Conservation (phyloP, 495 filamentous ascomycete genomes). For the Hypoxylon lienhwacheense region DNA sequence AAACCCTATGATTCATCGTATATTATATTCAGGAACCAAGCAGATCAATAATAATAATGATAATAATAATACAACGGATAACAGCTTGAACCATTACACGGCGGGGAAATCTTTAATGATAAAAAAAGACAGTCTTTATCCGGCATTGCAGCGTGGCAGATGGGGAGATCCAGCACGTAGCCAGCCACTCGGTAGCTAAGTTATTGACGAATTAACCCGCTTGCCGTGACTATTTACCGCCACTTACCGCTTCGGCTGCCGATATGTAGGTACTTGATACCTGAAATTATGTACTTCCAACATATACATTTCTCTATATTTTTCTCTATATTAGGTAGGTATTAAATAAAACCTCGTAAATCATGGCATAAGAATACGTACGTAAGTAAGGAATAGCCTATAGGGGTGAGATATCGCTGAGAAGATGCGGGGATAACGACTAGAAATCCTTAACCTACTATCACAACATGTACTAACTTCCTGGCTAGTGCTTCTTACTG, state of each 20-base stretch:
- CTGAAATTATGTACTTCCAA: too few relatives aligned
- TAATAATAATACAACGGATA: too few relatives aligned
- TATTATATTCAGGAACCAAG: too few relatives aligned
- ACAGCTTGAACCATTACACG: conserved; percentile 3
- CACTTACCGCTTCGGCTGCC: too few relatives aligned
- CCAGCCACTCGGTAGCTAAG: conserved; percentile 28
- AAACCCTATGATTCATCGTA: too few relatives aligned
- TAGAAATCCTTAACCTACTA: neutral
- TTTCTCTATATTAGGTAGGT: too few relatives aligned
- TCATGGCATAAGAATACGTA: conserved; percentile 2
- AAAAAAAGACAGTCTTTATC: conserved; percentile 38
- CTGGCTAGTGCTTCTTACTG: conserved; percentile 1
- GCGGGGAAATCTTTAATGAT: conserved; percentile 28
- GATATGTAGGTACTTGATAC: conserved; percentile 5
- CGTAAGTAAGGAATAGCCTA: too few relatives aligned
- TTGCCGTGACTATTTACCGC: conserved; percentile 36
- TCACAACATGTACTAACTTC: neutral
- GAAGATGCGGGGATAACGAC: conserved; percentile 21
- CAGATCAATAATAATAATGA: too few relatives aligned
- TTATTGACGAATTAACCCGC: conserved; percentile 26
- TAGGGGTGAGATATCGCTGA: conserved; percentile 25
- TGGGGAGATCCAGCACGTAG: conserved; percentile 31
- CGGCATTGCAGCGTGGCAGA: conserved; percentile 37
- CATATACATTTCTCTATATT: too few relatives aligned
- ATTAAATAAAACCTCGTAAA: neutral